These are phyloP conservation scores for Dryas octopetala DNA, from an alignment of 306 rosid species.

Conservation along the genomic window DNA sequence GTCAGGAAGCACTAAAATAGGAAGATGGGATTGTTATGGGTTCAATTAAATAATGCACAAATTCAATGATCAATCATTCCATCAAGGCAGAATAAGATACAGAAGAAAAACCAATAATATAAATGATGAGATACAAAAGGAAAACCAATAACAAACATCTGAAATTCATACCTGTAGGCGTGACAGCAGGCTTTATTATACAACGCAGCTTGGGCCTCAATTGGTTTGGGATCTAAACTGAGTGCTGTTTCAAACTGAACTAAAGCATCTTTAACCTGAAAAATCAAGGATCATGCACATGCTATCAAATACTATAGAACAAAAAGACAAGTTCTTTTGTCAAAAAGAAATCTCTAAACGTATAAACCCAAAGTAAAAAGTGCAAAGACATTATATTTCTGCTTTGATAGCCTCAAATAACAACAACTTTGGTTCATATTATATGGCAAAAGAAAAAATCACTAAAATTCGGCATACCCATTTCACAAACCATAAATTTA, in stretches of 20 bases:
- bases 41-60: too few relatives aligned
- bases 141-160: background rate
- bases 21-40: too few relatives aligned
- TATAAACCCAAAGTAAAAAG: background rate
- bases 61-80: too few relatives aligned
- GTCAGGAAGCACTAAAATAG: too few relatives aligned
- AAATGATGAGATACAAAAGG: background rate
- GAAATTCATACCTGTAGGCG: conserved; percentile 66
- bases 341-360: background rate
- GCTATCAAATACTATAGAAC: background rate
- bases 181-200: conserved; percentile 98
- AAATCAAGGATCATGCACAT: conserved; percentile 17
- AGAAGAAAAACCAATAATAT: background rate
- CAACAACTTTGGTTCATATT: background rate
- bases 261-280: conserved; percentile 95
- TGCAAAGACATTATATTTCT: background rate
- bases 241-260: conserved; percentile 84
- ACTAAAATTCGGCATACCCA: conserved; percentile 5
- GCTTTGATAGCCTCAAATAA: background rate
- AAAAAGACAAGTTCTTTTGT: background rate
- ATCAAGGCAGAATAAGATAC: too few relatives aligned
- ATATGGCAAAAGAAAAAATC: background rate
- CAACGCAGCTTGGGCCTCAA: conserved; percentile 91
- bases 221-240: conserved; percentile 70
- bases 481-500: background rate